Percentiles rank a stretch among this genome's conserved stretches.
Conservation (phyloP, 2,329 filamentous ascomycete species). For the Botrytis fabae region DNA sequence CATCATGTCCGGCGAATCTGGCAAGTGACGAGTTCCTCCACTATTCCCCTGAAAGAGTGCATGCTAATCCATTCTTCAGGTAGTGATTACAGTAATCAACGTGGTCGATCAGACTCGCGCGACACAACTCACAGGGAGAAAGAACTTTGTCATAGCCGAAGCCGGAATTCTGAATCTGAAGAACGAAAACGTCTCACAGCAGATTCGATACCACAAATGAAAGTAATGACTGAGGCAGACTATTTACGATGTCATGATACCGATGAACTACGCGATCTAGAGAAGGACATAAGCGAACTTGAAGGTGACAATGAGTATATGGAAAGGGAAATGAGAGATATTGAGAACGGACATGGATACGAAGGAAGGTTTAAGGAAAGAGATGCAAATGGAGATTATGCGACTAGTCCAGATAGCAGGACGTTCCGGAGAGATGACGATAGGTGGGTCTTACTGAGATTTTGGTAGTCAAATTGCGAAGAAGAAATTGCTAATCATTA, state of each 20-base stretch:
- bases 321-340: slow-evolving; percentile 12
- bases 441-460: background rate
- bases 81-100: background rate
- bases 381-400: slow-evolving; percentile 7
- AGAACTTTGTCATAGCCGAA: background rate
- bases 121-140: background rate
- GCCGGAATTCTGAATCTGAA: background rate
- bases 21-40: no score
- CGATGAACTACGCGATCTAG: background rate
- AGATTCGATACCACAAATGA: slow-evolving; percentile 3
- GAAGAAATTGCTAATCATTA: background rate
- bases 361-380: background rate
- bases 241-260: background rate
- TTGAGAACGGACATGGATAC: background rate
- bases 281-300: slow-evolving; percentile 10
- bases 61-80: background rate
- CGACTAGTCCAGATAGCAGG: background rate
- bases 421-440: background rate
- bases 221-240: slow-evolving; percentile 13
- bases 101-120: background rate
- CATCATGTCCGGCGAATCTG: background rate
- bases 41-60: background rate
- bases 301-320: slow-evolving; percentile 10
- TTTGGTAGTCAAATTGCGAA: background rate
- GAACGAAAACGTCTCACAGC: background rate